A percentile compares a stretch with the other conserved stretches of the same genome.
Conservation (phyloP, 306 rosid genomes). For the Quercus parvula region DNA sequence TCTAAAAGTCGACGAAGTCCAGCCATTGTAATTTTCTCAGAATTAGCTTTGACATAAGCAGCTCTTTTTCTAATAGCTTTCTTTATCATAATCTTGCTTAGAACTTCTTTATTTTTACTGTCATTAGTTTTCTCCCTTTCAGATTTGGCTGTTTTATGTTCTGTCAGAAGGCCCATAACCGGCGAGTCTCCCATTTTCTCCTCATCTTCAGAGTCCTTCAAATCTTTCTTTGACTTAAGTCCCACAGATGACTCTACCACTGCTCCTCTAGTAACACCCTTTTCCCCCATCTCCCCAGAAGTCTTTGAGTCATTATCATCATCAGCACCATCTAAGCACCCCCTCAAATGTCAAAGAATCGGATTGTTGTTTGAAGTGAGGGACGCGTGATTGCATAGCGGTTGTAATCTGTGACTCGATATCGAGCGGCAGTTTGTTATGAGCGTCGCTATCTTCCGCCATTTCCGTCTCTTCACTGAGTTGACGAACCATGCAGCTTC, state of each 20-base stretch:
- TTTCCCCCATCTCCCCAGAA: conserved; percentile 44
- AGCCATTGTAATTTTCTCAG: conserved; percentile 76
- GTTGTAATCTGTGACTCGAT: too few relatives aligned
- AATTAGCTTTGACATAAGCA: conserved; percentile 70
- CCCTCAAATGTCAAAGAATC: conserved; percentile 80
- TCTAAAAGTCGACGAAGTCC: conserved; percentile 88
- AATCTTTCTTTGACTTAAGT: conserved; percentile 37
- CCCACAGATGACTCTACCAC: conserved; percentile 44
- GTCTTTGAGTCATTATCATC: conserved; percentile 50
- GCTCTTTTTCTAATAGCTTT: conserved; percentile 69
- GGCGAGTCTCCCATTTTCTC: conserved; percentile 80
- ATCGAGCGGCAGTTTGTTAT: too few relatives aligned
- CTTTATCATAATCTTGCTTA: conserved; percentile 57
- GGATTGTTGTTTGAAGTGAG: too few relatives aligned
- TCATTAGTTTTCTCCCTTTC: conserved; percentile 44
- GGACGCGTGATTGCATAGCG: too few relatives aligned
- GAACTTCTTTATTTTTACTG: conserved; percentile 44
- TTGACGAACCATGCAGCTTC: too few relatives aligned
- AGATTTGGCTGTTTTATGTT: conserved; percentile 36
- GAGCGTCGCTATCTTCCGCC: too few relatives aligned
- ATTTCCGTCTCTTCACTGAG: too few relatives aligned
- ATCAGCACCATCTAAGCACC: conserved; percentile 62
- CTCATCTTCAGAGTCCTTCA: conserved; percentile 50
- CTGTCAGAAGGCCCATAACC: conserved; percentile 61
- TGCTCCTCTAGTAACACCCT: conserved; percentile 42